Base-by-base conservation (phyloP, 495 filamentous ascomycete species). In the Hamigera avellanea region DNA sequence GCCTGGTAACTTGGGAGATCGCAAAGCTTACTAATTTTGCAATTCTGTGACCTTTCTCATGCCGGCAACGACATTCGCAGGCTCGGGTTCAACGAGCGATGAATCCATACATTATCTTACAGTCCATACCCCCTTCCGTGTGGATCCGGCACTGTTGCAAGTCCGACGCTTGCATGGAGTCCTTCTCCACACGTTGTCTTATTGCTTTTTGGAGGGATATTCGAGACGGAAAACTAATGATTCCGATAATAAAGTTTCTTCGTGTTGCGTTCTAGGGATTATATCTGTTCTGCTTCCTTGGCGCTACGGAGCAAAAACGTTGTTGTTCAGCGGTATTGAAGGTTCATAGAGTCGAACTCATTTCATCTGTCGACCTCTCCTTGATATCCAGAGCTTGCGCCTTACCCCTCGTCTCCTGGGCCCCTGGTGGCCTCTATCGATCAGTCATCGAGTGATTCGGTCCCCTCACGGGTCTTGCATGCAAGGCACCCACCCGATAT, bases 1-100 rank as follows among this genome's bases (percentile, higher is more conserved):
- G 69, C 75, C 78, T 8, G 91, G 89, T 2, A 95, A 98, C 33
- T 52, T 64, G 14, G 57, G 59, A 37, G 49, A 52, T 29, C 59
- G 63, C 50, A 61, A 62, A 46, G 59, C 63, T 6, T 67, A 58
- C 41, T 67, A 58, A 46, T 12, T 30, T n/a, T 10, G 8, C 26
- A 30, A 16, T 41, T 35, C 29, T 13, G 16, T 37, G 14, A 23
- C 34, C 7, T 25, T 14, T 27, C 21, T 26, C 19, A 12, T 18
- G 10, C 16, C 14, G 14, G 8, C 15, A 6, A 19, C 28, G 19
- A 14, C 14, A 16, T 12, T 30, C 28, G 28, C 28, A 30, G 28
- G 28, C 14, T 30, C 28, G 28, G 28, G 28, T 30, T 30, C 28
- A 30, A 30, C 5, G 6, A 13, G 6, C n/a, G 6, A 30, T 30